Conservation (phyloP, 768 basidiomycete species). For the Serendipita sp. region DNA sequence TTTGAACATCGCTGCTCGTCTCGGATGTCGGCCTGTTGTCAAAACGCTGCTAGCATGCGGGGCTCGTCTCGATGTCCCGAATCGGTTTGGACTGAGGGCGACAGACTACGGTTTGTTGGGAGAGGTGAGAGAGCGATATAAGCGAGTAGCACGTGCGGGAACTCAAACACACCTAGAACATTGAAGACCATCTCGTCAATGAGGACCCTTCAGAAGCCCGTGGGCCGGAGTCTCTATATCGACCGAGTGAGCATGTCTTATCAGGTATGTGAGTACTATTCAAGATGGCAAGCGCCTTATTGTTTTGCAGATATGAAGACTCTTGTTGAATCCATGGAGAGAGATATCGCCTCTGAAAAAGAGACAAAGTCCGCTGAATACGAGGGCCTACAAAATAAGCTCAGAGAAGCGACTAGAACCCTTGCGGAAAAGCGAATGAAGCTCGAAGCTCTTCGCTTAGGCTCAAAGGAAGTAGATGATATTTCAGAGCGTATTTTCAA, state of each 20-base stretch:
- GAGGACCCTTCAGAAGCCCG: not conserved
- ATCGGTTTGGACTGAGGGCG: conserved; percentile 85
- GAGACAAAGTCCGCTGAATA: conserved; percentile 74
- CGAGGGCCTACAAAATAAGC: conserved; percentile 73
- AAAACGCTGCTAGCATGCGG: conserved; percentile 80
- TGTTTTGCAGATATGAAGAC: conserved; percentile 52
- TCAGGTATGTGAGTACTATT: conserved; percentile 31
- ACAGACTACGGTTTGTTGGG: conserved; percentile 92
- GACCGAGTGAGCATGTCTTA: conserved; percentile 61
- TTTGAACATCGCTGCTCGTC: conserved; percentile 84
- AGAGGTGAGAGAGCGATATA: conserved; percentile 56
- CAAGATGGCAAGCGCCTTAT: conserved; percentile 10
- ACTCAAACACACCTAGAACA: not conserved
- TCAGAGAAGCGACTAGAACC: conserved; percentile 78
- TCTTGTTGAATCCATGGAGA: conserved; percentile 65
- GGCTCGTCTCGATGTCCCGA: conserved; percentile 74
- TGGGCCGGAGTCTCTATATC: not conserved
- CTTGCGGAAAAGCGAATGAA: conserved; percentile 83
- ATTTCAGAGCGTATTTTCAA: conserved; percentile 68
- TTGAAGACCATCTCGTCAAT: not conserved
- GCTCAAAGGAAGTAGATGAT: conserved; percentile 66
- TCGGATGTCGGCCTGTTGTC: conserved; percentile 80
- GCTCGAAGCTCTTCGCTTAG: conserved; percentile 57
- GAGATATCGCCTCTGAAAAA: conserved; percentile 72
- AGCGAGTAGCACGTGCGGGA: too few relatives aligned